Evolutionary conservation across 2,329 filamentous ascomycete species (phyloP), one percentile per base, ranked within the genome.

Genomic region (Didymella pinodella): DNA sequence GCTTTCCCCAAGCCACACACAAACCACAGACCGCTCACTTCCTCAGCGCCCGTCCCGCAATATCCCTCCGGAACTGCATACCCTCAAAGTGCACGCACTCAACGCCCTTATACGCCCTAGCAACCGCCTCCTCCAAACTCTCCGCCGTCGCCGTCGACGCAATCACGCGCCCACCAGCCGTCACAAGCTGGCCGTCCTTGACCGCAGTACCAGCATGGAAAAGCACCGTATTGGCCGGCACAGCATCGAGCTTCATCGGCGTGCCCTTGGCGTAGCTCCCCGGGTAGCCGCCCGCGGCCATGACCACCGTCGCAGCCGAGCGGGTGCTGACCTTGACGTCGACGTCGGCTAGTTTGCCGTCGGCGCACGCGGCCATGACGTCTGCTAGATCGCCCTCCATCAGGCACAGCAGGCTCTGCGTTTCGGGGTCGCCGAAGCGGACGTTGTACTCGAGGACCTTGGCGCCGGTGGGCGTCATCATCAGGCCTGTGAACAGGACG

Each of bases 401-500:
- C 18, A 97, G 83, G 10, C 91, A 88, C 11, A 97, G 82, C 20
- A 97, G 84, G 2, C 90, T 95, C 80, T 97, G 92, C 0, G 92
- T 95, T 79, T 97, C 93, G 2, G 93, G 93, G 73, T 97, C 93
- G 47, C 93, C 93, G 72, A 96, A 96, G 57, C 93, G 88, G 48
- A 96, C 92, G 70, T 97, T 97, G 82, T 97, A 97, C 78, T 97
- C 93, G 52, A 97, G 84, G 8, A 92, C 89, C 77, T 91, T 93
- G 43, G 93, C 88, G 0, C 93, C 93, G 46, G 83, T 78, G 67
- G 87, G 86, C 25, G 92, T 95, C 80, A 97, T 90, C 92, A 97
- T 97, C 40, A 97, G 81, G n/a, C 93, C 95, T 1, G 91, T 95
- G 78, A 95, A 95, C 18, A 96, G 83, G 47, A 92, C 87, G 58